Evolutionary conservation across 2,329 filamentous ascomycete genomes (phyloP), one percentile per base, ranked within the genome.

Genomic region (Paracorniculantispora psalliotae): DNA sequence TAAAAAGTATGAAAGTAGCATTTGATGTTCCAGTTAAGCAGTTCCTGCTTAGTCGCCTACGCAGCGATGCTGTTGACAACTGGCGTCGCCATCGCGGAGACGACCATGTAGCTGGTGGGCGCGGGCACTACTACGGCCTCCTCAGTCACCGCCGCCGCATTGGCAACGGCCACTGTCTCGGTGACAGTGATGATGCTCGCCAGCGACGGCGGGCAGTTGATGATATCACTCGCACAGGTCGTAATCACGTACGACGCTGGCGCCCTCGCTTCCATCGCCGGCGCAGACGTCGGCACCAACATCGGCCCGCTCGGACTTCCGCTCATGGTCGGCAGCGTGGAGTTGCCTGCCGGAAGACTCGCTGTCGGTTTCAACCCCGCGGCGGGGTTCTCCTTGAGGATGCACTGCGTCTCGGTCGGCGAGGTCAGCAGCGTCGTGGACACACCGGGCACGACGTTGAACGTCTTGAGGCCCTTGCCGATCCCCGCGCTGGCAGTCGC

Each of bases 371-470:
- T 13, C 30, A 23, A 5, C 19, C 10, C 19, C n/a, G 10, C 10
- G 19, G 51, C 47, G 1, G 62, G 59, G 1, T 44, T 35, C n/a
- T 35, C 54, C 6, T 59, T 59, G 30, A 68, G 57, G 61, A 69
- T 63, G 66, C 75, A 77, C 60, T 74, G 64, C 33, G 74, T 75
- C 28, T 63, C 58, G 25, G 70, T 72, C 4, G 75, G 74, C 28
- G 69, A 68, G 48, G 64, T 68, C 54, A 75, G 67, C 23, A 77
- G 64, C 21, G 70, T 71, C n/a, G 72, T 73, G 10, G 71, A 74
- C 21, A 75, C 61, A 46, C 70, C 73, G n/a, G 74, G 74, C 21
- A 70, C 70, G 23, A 73, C 62, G 57, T 69, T 66, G 26, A 76
- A 61, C 2, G 66, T 67, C 15, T 69, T 66, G 61, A 75, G 65